Conservation (phyloP, 768 basidiomycete genomes). For the Amanita brunnescens region DNA sequence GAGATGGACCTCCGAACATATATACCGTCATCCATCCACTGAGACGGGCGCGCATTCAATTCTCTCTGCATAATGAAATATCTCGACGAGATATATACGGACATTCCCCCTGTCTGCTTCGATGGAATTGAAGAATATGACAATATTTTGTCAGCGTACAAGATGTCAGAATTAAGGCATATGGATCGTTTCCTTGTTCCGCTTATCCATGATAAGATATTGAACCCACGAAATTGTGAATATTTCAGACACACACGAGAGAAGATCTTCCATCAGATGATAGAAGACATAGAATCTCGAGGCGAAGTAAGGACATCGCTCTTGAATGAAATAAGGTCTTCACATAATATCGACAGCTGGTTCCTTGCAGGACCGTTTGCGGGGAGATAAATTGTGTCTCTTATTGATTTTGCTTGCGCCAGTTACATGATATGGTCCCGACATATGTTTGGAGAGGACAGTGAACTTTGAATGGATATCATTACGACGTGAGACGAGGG, state of each 20-base stretch:
- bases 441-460: background rate
- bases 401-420: background rate
- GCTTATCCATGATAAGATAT: background rate
- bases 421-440: slow-evolving; percentile 3
- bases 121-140: background rate
- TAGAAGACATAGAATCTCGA: background rate
- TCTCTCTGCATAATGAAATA: slow-evolving; percentile 28
- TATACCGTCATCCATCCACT: slow-evolving; percentile 33
- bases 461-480: background rate
- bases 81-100: slow-evolving; percentile 30
- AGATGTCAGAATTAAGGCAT: background rate
- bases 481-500: background rate
- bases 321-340: background rate
- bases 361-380: background rate
- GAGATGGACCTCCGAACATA: slow-evolving; percentile 15
- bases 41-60: slow-evolving; percentile 20
- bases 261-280: background rate
- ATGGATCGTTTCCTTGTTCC: background rate
- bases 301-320: background rate
- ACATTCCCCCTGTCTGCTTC: slow-evolving; percentile 13
- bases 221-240: background rate
- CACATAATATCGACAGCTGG: background rate
- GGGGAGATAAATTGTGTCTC: background rate
- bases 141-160: slow-evolving; percentile 15
- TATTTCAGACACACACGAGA: slow-evolving; percentile 4